phyloP scores from a whole-genome alignment of 768 basidiomycete species.

The Boletus vinaceobasis region DNA sequence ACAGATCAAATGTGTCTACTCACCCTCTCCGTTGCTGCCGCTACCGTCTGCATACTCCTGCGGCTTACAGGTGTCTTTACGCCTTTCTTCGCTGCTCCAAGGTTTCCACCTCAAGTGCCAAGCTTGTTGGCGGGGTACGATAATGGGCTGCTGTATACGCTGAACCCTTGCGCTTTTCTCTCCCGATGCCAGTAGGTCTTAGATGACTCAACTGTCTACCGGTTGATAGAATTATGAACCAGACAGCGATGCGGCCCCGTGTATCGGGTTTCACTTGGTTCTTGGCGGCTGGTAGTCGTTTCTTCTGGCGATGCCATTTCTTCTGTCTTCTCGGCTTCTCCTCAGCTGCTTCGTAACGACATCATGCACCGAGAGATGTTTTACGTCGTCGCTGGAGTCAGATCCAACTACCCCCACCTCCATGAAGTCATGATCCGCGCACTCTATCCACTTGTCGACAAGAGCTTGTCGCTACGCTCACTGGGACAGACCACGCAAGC shows the following conservation, averaged over 20 bases:
- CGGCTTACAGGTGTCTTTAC: not conserved
- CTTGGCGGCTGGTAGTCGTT: conserved; percentile 13
- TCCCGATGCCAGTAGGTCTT: conserved; percentile 22
- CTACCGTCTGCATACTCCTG: not conserved
- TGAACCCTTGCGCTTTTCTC: conserved; percentile 17
- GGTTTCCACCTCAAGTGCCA: conserved; percentile 1
- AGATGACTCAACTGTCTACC: not conserved
- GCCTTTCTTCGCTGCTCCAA: not conserved
- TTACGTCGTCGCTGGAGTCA: conserved; percentile 12
- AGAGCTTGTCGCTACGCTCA: conserved; percentile 8
- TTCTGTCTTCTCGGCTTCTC: conserved; percentile 2
- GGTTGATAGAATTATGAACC: not conserved
- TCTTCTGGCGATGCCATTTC: conserved; percentile 15
- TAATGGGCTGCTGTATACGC: conserved; percentile 10
- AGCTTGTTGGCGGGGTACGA: conserved; percentile 16
- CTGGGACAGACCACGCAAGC: conserved; percentile 9
- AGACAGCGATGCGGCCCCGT: conserved; percentile 16
- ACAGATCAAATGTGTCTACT: not conserved
- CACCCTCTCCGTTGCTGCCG: not conserved
- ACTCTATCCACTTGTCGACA: conserved; percentile 24
- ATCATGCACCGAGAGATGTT: conserved; percentile 10
- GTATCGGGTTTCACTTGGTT: conserved; percentile 19
- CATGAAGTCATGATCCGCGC: conserved; percentile 16
- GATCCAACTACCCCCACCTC: conserved; percentile 1
- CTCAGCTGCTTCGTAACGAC: conserved; percentile 10